A percentile compares a stretch with the other conserved stretches of the same genome.
Evolutionary conservation across 2,329 filamentous ascomycete species (phyloP).

Genomic region (Monosporascus sp.): DNA sequence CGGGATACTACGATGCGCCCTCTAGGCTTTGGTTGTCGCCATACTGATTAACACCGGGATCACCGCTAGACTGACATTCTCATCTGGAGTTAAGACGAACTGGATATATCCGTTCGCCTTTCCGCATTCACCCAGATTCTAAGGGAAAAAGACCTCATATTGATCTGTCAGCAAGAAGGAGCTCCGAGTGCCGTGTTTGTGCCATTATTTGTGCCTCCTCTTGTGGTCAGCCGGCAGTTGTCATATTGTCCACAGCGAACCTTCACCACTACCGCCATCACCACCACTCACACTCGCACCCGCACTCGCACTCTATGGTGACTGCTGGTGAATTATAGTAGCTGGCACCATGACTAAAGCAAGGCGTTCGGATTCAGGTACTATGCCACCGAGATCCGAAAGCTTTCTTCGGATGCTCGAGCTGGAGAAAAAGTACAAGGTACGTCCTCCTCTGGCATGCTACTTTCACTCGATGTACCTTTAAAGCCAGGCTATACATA

Average conservation of each 20-base stretch:
- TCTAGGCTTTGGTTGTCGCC: background rate
- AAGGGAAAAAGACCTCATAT: no score
- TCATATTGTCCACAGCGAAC: no score
- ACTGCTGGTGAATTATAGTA: background rate
- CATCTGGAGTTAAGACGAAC: background rate
- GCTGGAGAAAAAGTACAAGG: constrained; percentile 53
- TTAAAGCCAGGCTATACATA: constrained; percentile 10
- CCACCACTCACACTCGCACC: background rate
- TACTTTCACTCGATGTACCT: constrained; percentile 10
- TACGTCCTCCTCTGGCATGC: constrained; percentile 32
- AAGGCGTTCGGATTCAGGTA: constrained; percentile 19
- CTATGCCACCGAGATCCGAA: constrained; percentile 30
- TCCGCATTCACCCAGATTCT: background rate
- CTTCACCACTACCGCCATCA: background rate
- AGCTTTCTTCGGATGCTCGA: constrained; percentile 56
- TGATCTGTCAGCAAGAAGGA: no score
- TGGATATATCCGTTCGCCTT: background rate
- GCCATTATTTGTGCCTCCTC: no score
- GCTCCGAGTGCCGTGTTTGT: no score
- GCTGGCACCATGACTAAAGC: constrained; percentile 24
- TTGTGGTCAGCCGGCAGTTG: no score
- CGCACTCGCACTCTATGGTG: background rate
- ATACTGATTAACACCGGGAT: background rate
- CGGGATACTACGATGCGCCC: background rate
- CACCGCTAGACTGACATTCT: background rate